Evolutionary conservation across 2,329 filamentous ascomycete species (phyloP).

Genomic region (Aspergillus melleus): DNA sequence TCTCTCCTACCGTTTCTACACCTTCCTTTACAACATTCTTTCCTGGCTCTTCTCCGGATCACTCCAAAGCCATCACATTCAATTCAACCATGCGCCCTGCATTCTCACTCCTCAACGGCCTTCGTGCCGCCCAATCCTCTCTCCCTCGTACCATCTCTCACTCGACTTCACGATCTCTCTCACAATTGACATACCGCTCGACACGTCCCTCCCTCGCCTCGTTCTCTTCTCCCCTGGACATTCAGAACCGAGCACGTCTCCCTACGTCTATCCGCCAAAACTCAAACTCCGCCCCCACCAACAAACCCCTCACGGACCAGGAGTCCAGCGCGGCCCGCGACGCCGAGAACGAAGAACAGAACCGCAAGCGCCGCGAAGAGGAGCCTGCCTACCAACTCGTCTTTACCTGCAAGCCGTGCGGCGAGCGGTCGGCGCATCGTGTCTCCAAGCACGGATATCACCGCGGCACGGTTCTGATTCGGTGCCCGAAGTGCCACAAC

Average conservation of each 20-base stretch:
- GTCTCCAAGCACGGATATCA: conserved; percentile 96
- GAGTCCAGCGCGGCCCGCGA: conserved; percentile 26
- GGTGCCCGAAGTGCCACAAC: conserved; percentile 81
- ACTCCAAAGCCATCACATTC: not conserved
- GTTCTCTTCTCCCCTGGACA: not conserved
- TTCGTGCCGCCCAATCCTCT: conserved; percentile 22
- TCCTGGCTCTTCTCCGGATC: no score
- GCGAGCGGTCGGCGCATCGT: conserved; percentile 74
- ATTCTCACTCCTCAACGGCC: conserved; percentile 16
- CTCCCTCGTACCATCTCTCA: conserved; percentile 19
- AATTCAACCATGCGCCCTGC: conserved; percentile 20
- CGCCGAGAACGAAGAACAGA: conserved; percentile 34
- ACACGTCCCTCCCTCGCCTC: conserved; percentile 5
- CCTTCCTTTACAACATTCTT: not conserved
- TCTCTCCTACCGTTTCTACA: not conserved
- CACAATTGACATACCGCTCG: conserved; percentile 20
- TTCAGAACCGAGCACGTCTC: not conserved
- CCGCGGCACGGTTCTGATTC: conserved; percentile 81
- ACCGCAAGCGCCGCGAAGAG: conserved; percentile 38
- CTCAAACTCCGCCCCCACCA: conserved; percentile 15
- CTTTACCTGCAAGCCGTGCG: conserved; percentile 91
- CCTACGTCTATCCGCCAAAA: conserved; percentile 26
- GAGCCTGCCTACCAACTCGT: conserved; percentile 79
- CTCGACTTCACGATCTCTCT: conserved; percentile 20
- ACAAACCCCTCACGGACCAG: conserved; percentile 35